phyloP scores from a whole-genome alignment of 2,329 filamentous ascomycete species.

The Pestalotiopsis sp. region DNA sequence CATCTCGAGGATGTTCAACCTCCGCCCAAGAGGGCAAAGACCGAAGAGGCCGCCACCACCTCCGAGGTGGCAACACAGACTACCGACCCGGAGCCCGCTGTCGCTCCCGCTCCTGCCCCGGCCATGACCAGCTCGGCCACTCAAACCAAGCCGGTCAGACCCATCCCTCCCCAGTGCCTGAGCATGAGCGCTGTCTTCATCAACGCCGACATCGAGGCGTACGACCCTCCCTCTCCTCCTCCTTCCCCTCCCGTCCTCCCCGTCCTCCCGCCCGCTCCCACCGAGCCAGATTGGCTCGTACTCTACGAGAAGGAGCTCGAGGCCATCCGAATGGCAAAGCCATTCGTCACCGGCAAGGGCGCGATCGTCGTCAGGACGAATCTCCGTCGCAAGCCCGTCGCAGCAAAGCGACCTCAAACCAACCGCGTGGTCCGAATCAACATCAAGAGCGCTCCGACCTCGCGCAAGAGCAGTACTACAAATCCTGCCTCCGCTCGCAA shows the following conservation, averaged over 20 bases:
- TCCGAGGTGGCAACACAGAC: too few relatives aligned
- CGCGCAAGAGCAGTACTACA: background rate
- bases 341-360: background rate
- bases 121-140: too few relatives aligned
- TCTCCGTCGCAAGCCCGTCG: background rate
- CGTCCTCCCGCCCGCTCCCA: background rate
- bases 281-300: background rate
- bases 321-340: background rate
- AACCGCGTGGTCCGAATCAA: background rate
- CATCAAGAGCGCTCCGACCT: background rate
- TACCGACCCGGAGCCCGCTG: too few relatives aligned
- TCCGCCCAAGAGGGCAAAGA: too few relatives aligned
- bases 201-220: background rate
- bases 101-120: too few relatives aligned
- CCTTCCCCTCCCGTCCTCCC: background rate
- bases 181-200: background rate
- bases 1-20: too few relatives aligned
- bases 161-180: too few relatives aligned
- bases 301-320: constrained; percentile 5
- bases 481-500: background rate
- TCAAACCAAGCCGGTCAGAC: too few relatives aligned
- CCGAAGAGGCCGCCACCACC: too few relatives aligned
- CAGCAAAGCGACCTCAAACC: background rate
- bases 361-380: background rate
- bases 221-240: background rate